A percentile compares a stretch with the other conserved stretches of the same genome.
Evolutionary conservation across 176 grass and related monocot genomes (phyloP).

Genomic region (Oryza meridionalis): DNA sequence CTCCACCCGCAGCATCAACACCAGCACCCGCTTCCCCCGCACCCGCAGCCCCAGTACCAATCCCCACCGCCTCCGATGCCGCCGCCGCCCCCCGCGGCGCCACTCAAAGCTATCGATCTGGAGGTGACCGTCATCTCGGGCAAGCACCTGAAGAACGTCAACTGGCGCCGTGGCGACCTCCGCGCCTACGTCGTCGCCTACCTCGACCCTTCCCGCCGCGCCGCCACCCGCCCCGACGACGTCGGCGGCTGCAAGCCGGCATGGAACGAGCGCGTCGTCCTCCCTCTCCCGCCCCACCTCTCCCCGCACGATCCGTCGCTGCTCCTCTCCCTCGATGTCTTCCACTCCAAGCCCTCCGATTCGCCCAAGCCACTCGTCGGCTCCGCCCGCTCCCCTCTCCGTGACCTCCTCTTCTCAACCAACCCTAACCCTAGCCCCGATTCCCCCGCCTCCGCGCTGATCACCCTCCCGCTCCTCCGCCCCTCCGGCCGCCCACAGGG

Average conservation of each 20-base stretch:
- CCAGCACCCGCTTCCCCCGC: constrained; percentile 42
- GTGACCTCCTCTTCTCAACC: constrained; percentile 61
- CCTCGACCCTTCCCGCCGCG: constrained; percentile 72
- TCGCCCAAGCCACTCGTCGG: constrained; percentile 93
- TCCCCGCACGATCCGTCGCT: constrained; percentile 67
- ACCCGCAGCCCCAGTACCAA: constrained; percentile 47
- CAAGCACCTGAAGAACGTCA: constrained; percentile 98
- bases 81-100: constrained; percentile 15
- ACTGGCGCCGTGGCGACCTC: constrained; percentile 90
- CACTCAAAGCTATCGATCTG: constrained; percentile 59
- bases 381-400: constrained; percentile 62
- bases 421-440: constrained; percentile 60
- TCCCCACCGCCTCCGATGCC: constrained; percentile 34
- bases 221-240: constrained; percentile 80
- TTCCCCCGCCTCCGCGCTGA: constrained; percentile 31
- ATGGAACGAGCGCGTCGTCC: constrained; percentile 86
- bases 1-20: constrained; percentile 40
- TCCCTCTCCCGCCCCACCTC: constrained; percentile 67
- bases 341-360: constrained; percentile 97
- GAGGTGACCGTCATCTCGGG: constrained; percentile 82
- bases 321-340: constrained; percentile 77
- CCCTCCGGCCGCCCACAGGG: constrained; percentile 90
- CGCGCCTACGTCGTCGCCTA: constrained; percentile 89
- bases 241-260: constrained; percentile 72
- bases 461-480: constrained; percentile 77